These are phyloP conservation scores for Jacaranda copaia DNA, from an alignment of 257 asterid species.

Conservation along the genomic window DNA sequence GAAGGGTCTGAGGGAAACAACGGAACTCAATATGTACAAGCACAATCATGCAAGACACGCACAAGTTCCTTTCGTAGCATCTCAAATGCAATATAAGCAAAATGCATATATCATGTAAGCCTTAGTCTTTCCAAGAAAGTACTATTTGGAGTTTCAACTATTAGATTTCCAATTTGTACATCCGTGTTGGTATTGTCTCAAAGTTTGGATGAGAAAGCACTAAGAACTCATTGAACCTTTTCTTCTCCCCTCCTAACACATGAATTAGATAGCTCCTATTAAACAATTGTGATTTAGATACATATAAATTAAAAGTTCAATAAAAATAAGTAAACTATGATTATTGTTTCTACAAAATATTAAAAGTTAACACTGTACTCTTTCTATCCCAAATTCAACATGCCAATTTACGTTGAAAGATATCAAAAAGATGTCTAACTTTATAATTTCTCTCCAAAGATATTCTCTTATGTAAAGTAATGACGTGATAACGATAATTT, in stretches of 20 bases:
- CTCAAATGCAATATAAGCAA: background rate
- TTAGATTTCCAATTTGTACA: background rate
- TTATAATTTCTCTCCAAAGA: background rate
- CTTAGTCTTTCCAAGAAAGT: background rate
- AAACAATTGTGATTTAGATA: too few relatives aligned
- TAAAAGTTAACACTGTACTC: too few relatives aligned
- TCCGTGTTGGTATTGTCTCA: too few relatives aligned
- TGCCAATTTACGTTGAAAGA: background rate
- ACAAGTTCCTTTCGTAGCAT: conserved; percentile 1
- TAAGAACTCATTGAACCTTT: too few relatives aligned
- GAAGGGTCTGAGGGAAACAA: background rate
- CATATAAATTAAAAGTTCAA: too few relatives aligned
- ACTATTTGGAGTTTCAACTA: background rate
- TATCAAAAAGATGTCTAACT: too few relatives aligned
- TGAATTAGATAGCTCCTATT: too few relatives aligned
- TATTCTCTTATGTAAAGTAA: background rate
- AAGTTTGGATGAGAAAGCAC: too few relatives aligned
- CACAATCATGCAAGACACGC: conserved; percentile 9
- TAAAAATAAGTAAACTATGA: too few relatives aligned
- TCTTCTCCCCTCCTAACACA: too few relatives aligned
- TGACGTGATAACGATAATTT: background rate
- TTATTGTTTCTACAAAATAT: too few relatives aligned
- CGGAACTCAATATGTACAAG: conserved; percentile 10
- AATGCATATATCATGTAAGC: background rate
- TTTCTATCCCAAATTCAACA: too few relatives aligned